These are phyloP conservation scores for Chenopodium album DNA, from an alignment of 148 eudicot species.

Conservation along the genomic window DNA sequence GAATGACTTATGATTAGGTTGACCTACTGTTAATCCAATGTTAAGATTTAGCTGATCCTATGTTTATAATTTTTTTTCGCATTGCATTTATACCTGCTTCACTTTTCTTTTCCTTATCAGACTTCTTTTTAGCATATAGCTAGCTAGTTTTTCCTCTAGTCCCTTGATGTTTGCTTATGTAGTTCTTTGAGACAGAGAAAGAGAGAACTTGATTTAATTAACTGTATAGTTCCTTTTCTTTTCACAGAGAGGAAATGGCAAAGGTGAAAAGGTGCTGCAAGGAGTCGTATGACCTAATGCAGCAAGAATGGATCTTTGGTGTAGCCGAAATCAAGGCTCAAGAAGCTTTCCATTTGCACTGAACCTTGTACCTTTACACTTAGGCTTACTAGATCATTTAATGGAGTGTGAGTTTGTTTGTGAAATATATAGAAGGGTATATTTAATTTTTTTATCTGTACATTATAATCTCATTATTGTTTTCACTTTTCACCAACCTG, in stretches of 20 bases:
- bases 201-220: not conserved
- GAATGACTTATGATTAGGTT: no score
- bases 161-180: not conserved
- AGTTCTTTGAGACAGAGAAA: not conserved
- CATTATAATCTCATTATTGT: conserved; percentile 23
- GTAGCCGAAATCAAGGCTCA: conserved; percentile 13
- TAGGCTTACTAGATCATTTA: conserved; percentile 12
- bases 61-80: not conserved
- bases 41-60: not conserved
- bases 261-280: conserved; percentile 38
- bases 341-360: conserved; percentile 3
- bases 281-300: not conserved
- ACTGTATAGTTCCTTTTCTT: not conserved
- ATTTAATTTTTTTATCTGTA: conserved; percentile 17
- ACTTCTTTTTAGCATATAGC: not conserved
- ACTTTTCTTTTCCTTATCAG: not conserved
- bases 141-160: not conserved
- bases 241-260: conserved; percentile 71
- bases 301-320: not conserved
- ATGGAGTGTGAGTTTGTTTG: conserved; percentile 27
- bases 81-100: no score
- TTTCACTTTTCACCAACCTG: conserved; percentile 6
- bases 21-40: not conserved
- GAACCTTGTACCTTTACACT: conserved; percentile 4
- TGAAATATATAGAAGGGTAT: conserved; percentile 12